A percentile compares a stretch with the other conserved stretches of the same genome.
Evolutionary conservation across 768 basidiomycete species (phyloP).

Genomic region (Auricularia auricula-judae): DNA sequence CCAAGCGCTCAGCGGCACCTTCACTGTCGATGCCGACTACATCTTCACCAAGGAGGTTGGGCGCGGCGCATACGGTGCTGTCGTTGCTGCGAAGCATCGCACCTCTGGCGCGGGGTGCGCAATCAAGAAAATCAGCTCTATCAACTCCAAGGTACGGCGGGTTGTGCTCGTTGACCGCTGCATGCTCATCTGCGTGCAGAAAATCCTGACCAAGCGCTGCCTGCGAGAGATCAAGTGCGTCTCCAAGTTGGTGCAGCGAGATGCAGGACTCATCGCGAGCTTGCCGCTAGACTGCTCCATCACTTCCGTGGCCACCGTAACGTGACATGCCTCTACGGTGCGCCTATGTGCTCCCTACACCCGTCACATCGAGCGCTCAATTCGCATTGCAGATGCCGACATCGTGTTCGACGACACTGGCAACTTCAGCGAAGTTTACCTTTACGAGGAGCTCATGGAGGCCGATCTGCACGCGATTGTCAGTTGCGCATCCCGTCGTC

Average conservation of each 20-base stretch:
- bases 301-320: conserved; percentile 99
- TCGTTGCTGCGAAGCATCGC: conserved; percentile 76
- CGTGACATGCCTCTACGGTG: conserved; percentile 30
- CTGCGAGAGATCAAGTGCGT: conserved; percentile 83
- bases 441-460: conserved; percentile 98
- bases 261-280: background rate
- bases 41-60: conserved; percentile 95
- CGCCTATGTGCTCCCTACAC: background rate
- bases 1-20: conserved; percentile 74
- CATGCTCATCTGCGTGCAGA: conserved; percentile 12
- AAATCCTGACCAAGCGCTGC: conserved; percentile 91
- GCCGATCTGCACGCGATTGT: conserved; percentile 99
- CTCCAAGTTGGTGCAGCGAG: background rate
- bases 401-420: conserved; percentile 87
- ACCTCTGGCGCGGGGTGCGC: conserved; percentile 81
- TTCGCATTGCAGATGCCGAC: conserved; percentile 91
- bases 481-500: conserved; percentile 26
- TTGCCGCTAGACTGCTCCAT: conserved; percentile 59
- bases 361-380: background rate
- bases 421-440: conserved; percentile 94
- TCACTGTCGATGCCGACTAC: conserved; percentile 82
- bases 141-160: conserved; percentile 66
- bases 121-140: conserved; percentile 94
- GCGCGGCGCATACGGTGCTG: conserved; percentile 90
- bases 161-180: conserved; percentile 4